These are phyloP conservation scores for Coemansia asiatica DNA, from an alignment of 192 early-diverging fungal genomes.

Conservation along the genomic window DNA sequence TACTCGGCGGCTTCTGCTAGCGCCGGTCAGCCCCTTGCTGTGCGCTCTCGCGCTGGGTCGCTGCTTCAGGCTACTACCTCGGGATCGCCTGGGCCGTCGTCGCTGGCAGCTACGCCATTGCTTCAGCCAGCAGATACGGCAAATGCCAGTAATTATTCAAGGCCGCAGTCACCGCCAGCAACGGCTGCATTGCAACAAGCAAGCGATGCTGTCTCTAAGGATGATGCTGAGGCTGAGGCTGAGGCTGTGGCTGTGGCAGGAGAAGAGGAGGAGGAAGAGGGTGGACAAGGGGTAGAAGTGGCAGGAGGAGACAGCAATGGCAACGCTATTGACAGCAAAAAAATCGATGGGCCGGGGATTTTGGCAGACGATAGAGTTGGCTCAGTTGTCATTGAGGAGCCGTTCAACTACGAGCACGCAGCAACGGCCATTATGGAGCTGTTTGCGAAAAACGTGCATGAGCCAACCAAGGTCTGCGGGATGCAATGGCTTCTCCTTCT, in stretches of 20 bases:
- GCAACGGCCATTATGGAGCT: constrained; percentile 73
- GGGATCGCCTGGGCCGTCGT: constrained; percentile 33
- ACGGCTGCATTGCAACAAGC: neutral
- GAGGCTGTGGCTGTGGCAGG: too few species aligned
- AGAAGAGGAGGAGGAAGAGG: too few species aligned
- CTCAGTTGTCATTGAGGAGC: constrained; percentile 46
- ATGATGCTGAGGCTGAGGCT: too few species aligned
- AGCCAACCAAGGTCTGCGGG: constrained; percentile 88
- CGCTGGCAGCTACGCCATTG: constrained; percentile 21
- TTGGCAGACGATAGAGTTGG: neutral
- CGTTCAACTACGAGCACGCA: constrained; percentile 83
- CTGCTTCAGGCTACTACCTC: constrained; percentile 30
- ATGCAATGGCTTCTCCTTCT: constrained; percentile 98
- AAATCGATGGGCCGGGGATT: too few species aligned
- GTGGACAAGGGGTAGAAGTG: too few species aligned
- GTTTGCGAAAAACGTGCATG: constrained; percentile 75
- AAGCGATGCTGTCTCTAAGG: neutral
- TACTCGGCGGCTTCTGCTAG: neutral
- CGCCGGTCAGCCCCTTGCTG: constrained; percentile 9
- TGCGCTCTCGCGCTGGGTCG: constrained; percentile 36
- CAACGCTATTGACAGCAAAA: too few species aligned
- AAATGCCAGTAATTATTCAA: neutral
- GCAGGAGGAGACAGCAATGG: too few species aligned
- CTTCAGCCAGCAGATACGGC: constrained; percentile 4
- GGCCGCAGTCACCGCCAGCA: constrained; percentile 9